phyloP scores from a whole-genome alignment of 305 asterid genomes.

The Fraxinus albicans region DNA sequence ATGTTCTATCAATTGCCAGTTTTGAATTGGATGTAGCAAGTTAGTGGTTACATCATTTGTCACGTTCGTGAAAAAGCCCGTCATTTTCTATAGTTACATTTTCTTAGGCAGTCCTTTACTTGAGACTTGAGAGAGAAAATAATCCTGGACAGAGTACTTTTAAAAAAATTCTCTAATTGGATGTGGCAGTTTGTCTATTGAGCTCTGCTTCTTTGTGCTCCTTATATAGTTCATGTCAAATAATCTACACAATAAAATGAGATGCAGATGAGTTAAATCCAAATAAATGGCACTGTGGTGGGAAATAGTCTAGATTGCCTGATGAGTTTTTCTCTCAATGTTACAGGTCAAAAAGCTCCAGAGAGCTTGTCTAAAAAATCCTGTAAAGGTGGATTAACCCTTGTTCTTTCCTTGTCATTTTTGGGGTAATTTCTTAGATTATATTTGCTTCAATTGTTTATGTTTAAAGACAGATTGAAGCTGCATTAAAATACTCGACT shows the following conservation, averaged over 20 bases:
- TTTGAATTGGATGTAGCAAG: not conserved
- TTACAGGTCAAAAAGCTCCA: slow-evolving; percentile 85
- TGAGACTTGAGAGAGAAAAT: not conserved
- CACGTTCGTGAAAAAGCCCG: not conserved
- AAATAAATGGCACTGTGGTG: not conserved
- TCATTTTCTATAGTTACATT: not conserved
- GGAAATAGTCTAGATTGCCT: not conserved
- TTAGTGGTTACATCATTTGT: not conserved
- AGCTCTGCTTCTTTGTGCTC: not conserved
- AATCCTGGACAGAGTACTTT: not conserved
- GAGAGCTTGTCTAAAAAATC: slow-evolving; percentile 86
- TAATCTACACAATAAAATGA: not conserved
- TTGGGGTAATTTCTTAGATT: not conserved
- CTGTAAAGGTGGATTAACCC: slow-evolving; percentile 63
- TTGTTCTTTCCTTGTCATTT: not conserved
- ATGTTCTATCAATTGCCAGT: not conserved
- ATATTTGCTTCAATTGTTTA: slow-evolving; percentile 10
- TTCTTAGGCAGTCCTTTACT: not conserved
- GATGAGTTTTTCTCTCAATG: slow-evolving; percentile 6
- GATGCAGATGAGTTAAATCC: not conserved
- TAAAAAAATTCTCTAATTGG: not conserved
- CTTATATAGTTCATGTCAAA: not conserved
- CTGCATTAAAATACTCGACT: slow-evolving; percentile 83
- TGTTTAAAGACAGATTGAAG: slow-evolving; percentile 61
- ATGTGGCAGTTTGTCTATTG: slow-evolving; percentile 1